Evolutionary conservation across 139 green algal species (phyloP).

Genomic region (Eudorina sp.): DNA sequence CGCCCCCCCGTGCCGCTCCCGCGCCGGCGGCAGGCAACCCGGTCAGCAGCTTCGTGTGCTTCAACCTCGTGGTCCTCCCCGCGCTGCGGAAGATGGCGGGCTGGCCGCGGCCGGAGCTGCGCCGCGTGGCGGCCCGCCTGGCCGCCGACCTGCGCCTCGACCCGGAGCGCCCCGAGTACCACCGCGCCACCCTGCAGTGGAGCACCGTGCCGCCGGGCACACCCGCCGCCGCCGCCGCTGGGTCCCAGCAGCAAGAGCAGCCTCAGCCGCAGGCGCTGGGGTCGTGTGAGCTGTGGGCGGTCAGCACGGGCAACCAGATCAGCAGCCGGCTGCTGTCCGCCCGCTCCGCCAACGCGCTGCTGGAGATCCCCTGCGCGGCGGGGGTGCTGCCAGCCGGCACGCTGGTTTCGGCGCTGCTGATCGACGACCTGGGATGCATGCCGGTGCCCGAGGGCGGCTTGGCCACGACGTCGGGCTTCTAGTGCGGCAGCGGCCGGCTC

Average conservation of each 20-base stretch:
- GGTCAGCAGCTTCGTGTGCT: constrained; percentile 93
- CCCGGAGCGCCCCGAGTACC: constrained; percentile 95
- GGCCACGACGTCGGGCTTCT: constrained; percentile 57
- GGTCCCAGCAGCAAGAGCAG: not conserved
- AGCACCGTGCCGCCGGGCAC: constrained; percentile 44
- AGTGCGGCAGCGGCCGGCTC: too few relatives aligned
- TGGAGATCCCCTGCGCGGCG: constrained; percentile 69
- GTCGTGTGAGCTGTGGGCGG: constrained; percentile 64
- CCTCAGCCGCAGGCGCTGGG: not conserved
- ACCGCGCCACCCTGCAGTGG: constrained; percentile 80
- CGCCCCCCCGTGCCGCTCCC: too few relatives aligned
- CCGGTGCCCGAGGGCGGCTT: constrained; percentile 48
- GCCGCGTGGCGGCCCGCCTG: constrained; percentile 78
- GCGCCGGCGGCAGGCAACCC: constrained; percentile 95
- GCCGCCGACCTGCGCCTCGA: constrained; percentile 83
- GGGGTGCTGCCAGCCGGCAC: constrained; percentile 69
- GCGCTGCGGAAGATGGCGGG: constrained; percentile 88
- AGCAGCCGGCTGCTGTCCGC: constrained; percentile 91
- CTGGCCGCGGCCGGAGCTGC: constrained; percentile 74
- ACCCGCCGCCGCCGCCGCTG: not conserved
- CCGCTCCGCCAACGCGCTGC: constrained; percentile 71
- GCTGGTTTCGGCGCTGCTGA: constrained; percentile 81
- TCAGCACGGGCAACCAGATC: constrained; percentile 94
- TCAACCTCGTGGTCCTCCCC: constrained; percentile 91
- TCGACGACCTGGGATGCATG: constrained; percentile 74